A percentile compares a stretch with the other conserved stretches of the same genome.
Conservation (phyloP, 2,329 filamentous ascomycete species). For the Colletotrichum limetticola region DNA sequence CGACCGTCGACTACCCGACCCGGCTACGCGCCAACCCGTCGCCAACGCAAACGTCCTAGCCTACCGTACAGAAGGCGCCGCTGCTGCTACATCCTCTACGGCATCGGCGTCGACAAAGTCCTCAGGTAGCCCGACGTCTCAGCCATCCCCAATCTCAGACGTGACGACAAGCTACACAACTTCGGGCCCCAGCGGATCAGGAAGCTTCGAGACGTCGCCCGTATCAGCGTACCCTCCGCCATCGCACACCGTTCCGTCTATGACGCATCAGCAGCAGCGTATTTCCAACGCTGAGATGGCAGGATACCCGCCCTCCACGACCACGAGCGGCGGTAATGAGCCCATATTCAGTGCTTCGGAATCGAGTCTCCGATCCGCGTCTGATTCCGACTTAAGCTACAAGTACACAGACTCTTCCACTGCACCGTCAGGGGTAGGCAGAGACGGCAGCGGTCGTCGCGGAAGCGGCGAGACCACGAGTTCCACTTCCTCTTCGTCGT, state of each 20-base stretch:
- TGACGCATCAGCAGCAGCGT: slow-evolving; percentile 21
- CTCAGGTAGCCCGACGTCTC: slow-evolving; percentile 11
- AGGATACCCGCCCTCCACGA: slow-evolving; percentile 26
- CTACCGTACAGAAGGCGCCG: slow-evolving; percentile 22
- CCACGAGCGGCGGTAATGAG: slow-evolving; percentile 17
- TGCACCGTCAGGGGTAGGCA: not conserved
- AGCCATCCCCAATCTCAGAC: slow-evolving; percentile 16
- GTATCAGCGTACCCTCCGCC: slow-evolving; percentile 26
- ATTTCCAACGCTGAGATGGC: slow-evolving; percentile 17
- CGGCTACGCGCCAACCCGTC: slow-evolving; percentile 42
- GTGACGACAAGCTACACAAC: slow-evolving; percentile 12
- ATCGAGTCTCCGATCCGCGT: slow-evolving; percentile 29
- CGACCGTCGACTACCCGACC: slow-evolving; percentile 49
- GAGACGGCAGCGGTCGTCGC: slow-evolving; percentile 3
- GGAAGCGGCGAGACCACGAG: slow-evolving; percentile 21
- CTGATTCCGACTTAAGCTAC: slow-evolving; percentile 33
- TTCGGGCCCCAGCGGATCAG: not conserved
- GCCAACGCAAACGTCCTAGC: slow-evolving; percentile 42
- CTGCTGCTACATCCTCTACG: not conserved
- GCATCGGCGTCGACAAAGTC: slow-evolving; percentile 18
- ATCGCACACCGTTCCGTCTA: slow-evolving; percentile 25
- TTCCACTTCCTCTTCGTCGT: not conserved
- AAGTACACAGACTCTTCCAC: slow-evolving; percentile 31
- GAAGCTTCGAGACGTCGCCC: slow-evolving; percentile 16
- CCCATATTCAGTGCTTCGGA: slow-evolving; percentile 35